Percentiles rank a stretch among this genome's conserved stretches.
Conservation (phyloP, 129 eudicot species). For the Lonicera japonica region DNA sequence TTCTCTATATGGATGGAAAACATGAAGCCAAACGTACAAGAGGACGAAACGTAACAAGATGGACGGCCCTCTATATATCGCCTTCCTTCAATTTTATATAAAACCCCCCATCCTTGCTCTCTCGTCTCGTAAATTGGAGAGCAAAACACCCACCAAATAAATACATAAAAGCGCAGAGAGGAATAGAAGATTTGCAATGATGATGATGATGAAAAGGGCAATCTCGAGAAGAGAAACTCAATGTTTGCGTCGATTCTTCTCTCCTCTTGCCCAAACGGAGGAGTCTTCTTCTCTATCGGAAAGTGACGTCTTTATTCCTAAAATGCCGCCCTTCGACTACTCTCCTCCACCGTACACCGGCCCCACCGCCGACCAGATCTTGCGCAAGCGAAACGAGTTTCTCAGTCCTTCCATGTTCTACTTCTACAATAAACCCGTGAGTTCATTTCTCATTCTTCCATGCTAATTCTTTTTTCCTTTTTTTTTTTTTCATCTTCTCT, state of each 20-base stretch:
- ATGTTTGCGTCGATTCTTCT: constrained; percentile 7
- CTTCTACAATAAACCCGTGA: constrained; percentile 73
- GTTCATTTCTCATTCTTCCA: constrained; percentile 9
- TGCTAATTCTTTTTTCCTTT: no score
- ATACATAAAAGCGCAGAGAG: no score
- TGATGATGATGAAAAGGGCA: background rate
- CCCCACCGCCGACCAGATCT: constrained; percentile 59
- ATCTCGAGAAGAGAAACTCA: constrained; percentile 2
- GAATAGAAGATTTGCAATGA: background rate
- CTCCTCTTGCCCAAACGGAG: constrained; percentile 23
- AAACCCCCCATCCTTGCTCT: no score
- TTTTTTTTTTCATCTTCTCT: background rate
- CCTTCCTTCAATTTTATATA: no score
- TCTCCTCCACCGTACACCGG: constrained; percentile 79
- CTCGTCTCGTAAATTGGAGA: no score
- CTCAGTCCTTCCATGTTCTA: constrained; percentile 88
- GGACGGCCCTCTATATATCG: no score
- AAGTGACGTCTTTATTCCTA: constrained; percentile 24
- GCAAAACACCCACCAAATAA: no score
- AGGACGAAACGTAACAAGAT: no score
- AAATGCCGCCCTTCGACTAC: constrained; percentile 64
- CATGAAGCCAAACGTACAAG: no score
- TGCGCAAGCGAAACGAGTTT: constrained; percentile 56
- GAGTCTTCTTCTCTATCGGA: background rate
- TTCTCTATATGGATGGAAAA: no score